phyloP scores from a whole-genome alignment of 1,284 basidiomycete species.

The Malassezia equina region DNA sequence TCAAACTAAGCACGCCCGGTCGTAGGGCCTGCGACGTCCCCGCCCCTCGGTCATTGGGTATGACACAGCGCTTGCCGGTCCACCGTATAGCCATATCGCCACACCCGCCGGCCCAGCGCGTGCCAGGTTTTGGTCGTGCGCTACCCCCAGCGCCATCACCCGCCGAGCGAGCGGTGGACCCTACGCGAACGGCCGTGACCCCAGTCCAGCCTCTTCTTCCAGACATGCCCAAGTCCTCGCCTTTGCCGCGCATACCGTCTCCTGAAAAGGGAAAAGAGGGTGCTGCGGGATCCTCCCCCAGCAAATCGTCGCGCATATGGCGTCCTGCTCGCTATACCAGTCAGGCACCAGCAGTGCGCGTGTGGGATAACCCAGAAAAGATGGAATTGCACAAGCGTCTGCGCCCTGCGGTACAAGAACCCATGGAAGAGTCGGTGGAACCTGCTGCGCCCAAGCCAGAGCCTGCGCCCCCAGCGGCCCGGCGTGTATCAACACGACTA shows the following conservation, averaged over 20 bases:
- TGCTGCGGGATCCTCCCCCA: neutral
- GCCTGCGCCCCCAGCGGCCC: neutral
- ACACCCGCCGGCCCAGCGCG: neutral
- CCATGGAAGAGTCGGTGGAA: neutral
- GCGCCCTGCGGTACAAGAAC: neutral
- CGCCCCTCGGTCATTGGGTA: neutral
- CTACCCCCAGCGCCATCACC: neutral
- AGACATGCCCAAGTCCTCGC: neutral
- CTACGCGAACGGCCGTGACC: neutral
- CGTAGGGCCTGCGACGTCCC: neutral
- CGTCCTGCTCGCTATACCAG: conserved; percentile 7
- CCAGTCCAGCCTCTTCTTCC: neutral
- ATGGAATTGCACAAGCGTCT: neutral
- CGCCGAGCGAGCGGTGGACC: neutral
- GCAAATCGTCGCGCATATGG: neutral
- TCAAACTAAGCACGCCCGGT: neutral
- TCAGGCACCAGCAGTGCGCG: conserved; percentile 11
- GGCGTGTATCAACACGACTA: neutral
- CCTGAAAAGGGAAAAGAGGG: neutral
- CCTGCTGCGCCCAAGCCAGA: neutral
- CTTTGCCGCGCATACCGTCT: neutral
- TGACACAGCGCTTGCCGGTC: neutral
- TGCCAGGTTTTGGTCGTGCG: neutral
- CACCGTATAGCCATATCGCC: neutral
- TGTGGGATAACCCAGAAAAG: conserved; percentile 14